Evolutionary conservation across 2,329 filamentous ascomycete genomes (phyloP).

Genomic region (Talaromyces amestolkiae): DNA sequence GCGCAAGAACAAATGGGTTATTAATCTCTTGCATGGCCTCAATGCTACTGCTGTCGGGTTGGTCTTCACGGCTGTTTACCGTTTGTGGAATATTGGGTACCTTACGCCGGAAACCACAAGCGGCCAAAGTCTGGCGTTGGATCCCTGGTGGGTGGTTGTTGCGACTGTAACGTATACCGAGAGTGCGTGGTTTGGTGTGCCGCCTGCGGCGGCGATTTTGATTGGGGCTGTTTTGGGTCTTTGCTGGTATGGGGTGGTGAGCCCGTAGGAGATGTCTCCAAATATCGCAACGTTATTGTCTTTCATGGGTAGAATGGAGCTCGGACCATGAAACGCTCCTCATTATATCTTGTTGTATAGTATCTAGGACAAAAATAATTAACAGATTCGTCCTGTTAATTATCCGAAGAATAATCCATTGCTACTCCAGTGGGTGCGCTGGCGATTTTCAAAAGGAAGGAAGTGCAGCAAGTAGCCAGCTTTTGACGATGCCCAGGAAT

Average conservation of each 20-base stretch:
- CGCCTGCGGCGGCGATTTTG: constrained; percentile 46
- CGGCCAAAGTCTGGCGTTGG: constrained; percentile 55
- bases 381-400: no score
- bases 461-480: not conserved
- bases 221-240: constrained; percentile 49
- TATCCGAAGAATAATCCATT: not conserved
- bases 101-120: constrained; percentile 49
- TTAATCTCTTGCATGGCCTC: constrained; percentile 53
- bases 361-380: no score
- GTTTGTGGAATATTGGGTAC: constrained; percentile 62
- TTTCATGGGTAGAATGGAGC: no score
- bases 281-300: no score
- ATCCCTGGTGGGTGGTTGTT: constrained; percentile 65
- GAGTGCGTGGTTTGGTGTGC: constrained; percentile 49
- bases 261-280: not conserved
- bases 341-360: no score
- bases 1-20: constrained; percentile 47
- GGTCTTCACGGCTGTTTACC: constrained; percentile 64
- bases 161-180: constrained; percentile 52
- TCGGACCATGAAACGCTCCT: no score
- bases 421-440: not conserved
- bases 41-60: constrained; percentile 62
- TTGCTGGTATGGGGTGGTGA: constrained; percentile 48
- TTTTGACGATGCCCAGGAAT: not conserved
- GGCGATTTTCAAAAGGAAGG: not conserved